Evolutionary conservation across 805 yeast genomes (phyloP), one percentile per base, ranked within the genome.

Genomic region (Starmerella asiatica): DNA sequence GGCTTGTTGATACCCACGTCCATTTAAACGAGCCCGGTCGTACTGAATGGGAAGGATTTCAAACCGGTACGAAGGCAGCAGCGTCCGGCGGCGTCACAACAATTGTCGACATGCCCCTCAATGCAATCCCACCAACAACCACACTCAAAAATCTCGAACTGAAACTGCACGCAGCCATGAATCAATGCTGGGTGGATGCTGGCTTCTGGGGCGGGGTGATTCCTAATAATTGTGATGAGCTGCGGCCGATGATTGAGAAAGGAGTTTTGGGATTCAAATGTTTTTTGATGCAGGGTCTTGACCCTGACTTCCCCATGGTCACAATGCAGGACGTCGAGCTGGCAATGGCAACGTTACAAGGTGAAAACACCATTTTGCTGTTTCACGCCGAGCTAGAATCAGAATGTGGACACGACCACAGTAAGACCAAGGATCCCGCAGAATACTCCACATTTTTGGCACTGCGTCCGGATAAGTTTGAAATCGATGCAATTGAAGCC

Each of bases 21-120:
- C 97, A 86, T 55, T 63, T 86, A 50, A 88, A 88, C 58, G 97
- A 88, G 52, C 96, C 97, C 0, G 97, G 97, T n/a, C 66, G 96
- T 51, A 86, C 96, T 1, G 94, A 85, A 46, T 86, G 97, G 97
- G 97, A 86, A 60, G 97, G 97, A 1, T 86, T 88, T 57, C 94
- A 76, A n/a, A 79, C 94, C 0, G 97, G 97, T 0, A 86, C 97
- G 0, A 77, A 78, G 56, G 81, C 94, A 2, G 96, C 96, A 0
- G 93, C 93, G 0, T 69, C 86, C 11, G 97, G 97, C 15, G 97
- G 97, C 42, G 96, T 86, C 36, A 86, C 97, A 19, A 85, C 95
- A 0, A 93, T 86, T 16, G 71, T 86, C 16, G 97, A 86, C 57
- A 86, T 86, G 97, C 97, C 97, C 0, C 64, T 86, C 55, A 86